Conservation (phyloP, 139 green algal genomes). For the Ulvella scutata region DNA sequence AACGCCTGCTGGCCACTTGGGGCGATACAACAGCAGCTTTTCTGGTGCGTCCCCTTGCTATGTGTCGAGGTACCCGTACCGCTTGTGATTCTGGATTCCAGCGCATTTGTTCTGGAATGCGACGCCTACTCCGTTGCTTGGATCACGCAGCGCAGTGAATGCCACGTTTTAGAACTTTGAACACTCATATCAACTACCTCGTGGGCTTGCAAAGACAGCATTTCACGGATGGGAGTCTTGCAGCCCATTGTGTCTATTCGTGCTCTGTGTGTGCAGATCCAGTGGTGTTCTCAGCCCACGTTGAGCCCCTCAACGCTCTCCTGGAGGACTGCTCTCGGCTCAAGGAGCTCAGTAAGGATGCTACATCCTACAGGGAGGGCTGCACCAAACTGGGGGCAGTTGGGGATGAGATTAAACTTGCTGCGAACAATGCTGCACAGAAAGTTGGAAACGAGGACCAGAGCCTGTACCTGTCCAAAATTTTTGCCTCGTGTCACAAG, state of each 20-base stretch:
- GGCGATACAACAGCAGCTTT: neutral
- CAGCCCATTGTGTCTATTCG: too few species aligned
- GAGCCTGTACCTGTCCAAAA: neutral
- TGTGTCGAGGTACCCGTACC: too few species aligned
- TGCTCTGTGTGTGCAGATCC: neutral
- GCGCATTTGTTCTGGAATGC: too few species aligned
- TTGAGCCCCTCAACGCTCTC: neutral
- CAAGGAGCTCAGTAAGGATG: neutral
- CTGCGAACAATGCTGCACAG: neutral
- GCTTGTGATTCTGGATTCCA: too few species aligned
- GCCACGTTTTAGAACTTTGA: too few species aligned
- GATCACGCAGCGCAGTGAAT: too few species aligned
- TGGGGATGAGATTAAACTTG: neutral
- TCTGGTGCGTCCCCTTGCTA: neutral
- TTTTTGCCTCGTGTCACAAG: neutral
- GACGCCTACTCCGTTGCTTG: too few species aligned
- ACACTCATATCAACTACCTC: too few species aligned
- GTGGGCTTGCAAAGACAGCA: too few species aligned
- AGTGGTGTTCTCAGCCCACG: conserved; percentile 1
- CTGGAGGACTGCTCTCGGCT: neutral
- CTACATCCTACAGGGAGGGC: neutral
- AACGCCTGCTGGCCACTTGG: neutral
- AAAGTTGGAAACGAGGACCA: neutral
- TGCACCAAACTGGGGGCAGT: neutral
- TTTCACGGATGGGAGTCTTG: too few species aligned